Conservation (phyloP, 139 green algal species). For the Zygnema cylindricum region DNA sequence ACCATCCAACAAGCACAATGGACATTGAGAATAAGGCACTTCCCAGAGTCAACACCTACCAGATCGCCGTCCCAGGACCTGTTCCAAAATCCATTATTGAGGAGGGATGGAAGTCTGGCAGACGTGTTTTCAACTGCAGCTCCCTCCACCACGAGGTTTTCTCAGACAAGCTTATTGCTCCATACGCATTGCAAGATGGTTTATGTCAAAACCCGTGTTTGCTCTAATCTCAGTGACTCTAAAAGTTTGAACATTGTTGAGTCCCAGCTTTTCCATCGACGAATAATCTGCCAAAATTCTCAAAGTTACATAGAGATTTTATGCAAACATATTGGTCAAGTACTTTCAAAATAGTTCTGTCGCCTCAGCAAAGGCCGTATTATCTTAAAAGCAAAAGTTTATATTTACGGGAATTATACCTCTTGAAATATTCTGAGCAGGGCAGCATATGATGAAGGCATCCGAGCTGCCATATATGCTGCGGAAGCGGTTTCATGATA, state of each 20-base stretch:
- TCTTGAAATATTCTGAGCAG: slow-evolving; percentile 19
- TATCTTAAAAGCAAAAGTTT: neutral
- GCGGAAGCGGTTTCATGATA: slow-evolving; percentile 22
- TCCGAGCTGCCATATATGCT: slow-evolving; percentile 44
- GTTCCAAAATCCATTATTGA: slow-evolving; percentile 79
- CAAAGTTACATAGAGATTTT: too few species aligned
- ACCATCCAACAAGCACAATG: too few species aligned
- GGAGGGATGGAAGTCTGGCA: slow-evolving; percentile 62
- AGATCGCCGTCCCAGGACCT: slow-evolving; percentile 76
- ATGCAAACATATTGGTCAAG: too few species aligned
- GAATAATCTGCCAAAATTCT: too few species aligned
- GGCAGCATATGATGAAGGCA: slow-evolving; percentile 44
- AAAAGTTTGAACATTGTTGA: too few species aligned
- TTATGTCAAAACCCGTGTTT: too few species aligned
- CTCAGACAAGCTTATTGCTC: neutral
- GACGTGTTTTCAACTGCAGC: slow-evolving; percentile 12
- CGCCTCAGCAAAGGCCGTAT: too few species aligned
- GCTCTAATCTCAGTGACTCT: too few species aligned
- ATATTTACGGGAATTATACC: neutral
- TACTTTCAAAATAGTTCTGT: too few species aligned
- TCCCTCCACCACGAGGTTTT: slow-evolving; percentile 4
- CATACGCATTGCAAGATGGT: neutral
- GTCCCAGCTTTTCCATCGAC: too few species aligned
- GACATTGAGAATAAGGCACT: too few species aligned
- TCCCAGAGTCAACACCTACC: too few species aligned